phyloP scores from a whole-genome alignment of 78 protist genomes.

The Cavenderia fasciculata region DNA sequence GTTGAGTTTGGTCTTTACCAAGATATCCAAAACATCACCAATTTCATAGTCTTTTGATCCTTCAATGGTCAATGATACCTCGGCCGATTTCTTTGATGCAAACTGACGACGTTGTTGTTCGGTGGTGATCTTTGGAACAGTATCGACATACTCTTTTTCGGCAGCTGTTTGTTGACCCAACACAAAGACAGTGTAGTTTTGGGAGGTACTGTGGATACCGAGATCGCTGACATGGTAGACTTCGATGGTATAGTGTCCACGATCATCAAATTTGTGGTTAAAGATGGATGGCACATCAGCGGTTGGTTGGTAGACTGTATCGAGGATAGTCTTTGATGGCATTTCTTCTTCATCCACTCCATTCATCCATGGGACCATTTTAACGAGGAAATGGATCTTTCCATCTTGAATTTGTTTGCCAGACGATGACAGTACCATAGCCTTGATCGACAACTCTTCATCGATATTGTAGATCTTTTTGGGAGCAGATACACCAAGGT shows the following conservation, averaged over 20 bases:
- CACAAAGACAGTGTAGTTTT: not conserved
- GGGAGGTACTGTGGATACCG: not conserved
- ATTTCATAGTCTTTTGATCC: not conserved
- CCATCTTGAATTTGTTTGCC: not conserved
- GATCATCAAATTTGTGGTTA: not conserved
- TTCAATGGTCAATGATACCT: too few species aligned
- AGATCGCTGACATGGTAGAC: not conserved
- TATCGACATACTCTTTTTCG: slow-evolving; percentile 18
- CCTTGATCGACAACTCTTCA: not conserved
- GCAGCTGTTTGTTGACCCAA: slow-evolving; percentile 33
- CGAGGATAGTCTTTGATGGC: not conserved
- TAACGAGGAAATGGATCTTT: not conserved
- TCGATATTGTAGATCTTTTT: slow-evolving; percentile 12
- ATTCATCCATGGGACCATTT: slow-evolving; percentile 17
- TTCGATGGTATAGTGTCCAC: not conserved
- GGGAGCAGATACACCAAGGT: slow-evolving; percentile 20
- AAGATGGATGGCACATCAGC: not conserved
- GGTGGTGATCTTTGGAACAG: not conserved
- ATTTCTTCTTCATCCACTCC: slow-evolving; percentile 29
- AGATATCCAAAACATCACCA: slow-evolving; percentile 3
- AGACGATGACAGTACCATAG: not conserved
- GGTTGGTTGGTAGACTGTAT: not conserved
- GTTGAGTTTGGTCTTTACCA: not conserved
- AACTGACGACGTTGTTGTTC: not conserved
- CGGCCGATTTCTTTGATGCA: not conserved